Percentiles rank a stretch among this genome's conserved stretches.
Conservation (phyloP, 2,329 filamentous ascomycete species). For the Sporothrix pseudoabietina region DNA sequence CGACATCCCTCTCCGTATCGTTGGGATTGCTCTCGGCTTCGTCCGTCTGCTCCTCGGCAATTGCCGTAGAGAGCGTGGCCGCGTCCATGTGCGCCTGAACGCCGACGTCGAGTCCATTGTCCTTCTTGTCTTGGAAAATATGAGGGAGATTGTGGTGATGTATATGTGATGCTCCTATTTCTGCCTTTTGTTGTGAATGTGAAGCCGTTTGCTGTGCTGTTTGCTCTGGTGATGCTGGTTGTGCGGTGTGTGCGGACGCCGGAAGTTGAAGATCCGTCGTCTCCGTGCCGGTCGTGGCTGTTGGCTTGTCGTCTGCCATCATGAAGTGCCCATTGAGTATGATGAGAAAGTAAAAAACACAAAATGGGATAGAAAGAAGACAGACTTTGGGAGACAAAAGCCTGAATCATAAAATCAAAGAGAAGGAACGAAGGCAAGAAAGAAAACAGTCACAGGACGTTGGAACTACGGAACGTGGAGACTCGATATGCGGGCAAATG, state of each 20-base stretch:
- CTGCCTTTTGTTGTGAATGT: neutral
- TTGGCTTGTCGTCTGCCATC: neutral
- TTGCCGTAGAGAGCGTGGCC: constrained; percentile 4
- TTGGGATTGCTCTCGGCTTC: neutral
- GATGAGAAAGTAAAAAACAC: neutral
- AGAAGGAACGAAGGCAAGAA: neutral
- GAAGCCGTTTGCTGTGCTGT: neutral
- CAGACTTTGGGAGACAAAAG: neutral
- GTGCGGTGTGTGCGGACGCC: neutral
- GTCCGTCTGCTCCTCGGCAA: constrained; percentile 4
- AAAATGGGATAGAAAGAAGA: neutral
- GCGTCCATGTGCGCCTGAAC: constrained; percentile 8
- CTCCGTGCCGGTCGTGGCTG: neutral
- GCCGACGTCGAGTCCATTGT: neutral
- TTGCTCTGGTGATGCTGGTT: neutral
- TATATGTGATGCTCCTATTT: neutral
- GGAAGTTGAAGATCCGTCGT: constrained; percentile 16
- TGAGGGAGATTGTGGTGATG: neutral
- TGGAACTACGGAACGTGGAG: neutral
- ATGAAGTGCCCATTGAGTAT: neutral
- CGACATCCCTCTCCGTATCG: constrained; percentile 1
- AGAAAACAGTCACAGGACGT: constrained; percentile 6
- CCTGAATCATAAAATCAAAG: neutral
- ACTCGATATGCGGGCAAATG: neutral
- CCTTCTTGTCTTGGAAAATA: neutral